phyloP scores from a whole-genome alignment of 2,329 filamentous ascomycete species.

The Fusarium liriodendri region DNA sequence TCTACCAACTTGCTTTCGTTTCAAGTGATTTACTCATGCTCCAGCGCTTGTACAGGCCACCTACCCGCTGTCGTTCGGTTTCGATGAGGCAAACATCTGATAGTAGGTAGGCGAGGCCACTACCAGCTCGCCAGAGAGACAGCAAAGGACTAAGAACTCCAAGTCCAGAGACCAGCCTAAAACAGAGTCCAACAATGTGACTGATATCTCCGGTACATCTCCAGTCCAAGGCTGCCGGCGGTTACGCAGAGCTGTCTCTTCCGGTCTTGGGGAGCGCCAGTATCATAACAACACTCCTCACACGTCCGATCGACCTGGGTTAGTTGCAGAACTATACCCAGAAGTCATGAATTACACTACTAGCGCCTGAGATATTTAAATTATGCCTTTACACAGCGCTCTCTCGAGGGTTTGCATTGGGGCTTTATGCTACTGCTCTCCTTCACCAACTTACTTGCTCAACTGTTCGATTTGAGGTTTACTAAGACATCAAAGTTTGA shows the following conservation, averaged over 20 bases:
- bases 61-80: not conserved
- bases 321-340: not conserved
- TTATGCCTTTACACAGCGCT: not conserved
- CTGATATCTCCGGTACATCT: not conserved
- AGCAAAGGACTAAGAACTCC: not conserved
- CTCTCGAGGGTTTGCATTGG: not conserved
- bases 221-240: not conserved
- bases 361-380: not conserved
- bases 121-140: not conserved
- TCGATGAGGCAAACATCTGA: not conserved
- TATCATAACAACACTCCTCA: not conserved
- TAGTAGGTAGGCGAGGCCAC: not conserved
- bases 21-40: not conserved
- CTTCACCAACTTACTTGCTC: slow-evolving; percentile 8
- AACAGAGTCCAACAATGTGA: not conserved
- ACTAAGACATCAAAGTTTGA: slow-evolving; percentile 5
- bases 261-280: slow-evolving; percentile 1
- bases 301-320: not conserved
- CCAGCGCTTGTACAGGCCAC: not conserved
- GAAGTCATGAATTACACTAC: not conserved
- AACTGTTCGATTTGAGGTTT: slow-evolving; percentile 2
- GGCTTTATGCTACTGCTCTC: not conserved
- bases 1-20: not conserved
- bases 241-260: not conserved
- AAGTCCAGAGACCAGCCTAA: not conserved